Conservation (phyloP, 768 basidiomycete species). For the Trametes elegans region DNA sequence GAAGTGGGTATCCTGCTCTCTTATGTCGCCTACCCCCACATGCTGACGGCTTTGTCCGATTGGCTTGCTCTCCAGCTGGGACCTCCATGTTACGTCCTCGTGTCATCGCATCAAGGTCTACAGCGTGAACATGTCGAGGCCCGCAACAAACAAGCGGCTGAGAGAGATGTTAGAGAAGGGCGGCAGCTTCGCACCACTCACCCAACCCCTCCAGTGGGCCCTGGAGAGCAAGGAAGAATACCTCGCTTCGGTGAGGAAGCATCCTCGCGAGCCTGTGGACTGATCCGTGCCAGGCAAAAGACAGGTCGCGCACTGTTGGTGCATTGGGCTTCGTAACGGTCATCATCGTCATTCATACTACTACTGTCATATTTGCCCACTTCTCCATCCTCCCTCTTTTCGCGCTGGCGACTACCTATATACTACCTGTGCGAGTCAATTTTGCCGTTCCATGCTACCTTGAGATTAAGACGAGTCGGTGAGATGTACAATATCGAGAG, state of each 20-base stretch:
- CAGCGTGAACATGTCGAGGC: conserved; percentile 45
- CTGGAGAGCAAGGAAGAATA: conserved; percentile 27
- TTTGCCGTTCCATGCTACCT: conserved; percentile 2
- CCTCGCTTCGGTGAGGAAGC: conserved; percentile 18
- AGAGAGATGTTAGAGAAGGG: conserved; percentile 39
- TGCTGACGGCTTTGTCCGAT: neutral
- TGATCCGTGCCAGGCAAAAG: too few relatives aligned
- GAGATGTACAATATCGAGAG: conserved; percentile 14
- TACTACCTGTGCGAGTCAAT: neutral
- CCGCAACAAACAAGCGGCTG: conserved; percentile 43
- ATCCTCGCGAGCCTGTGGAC: conserved; percentile 22
- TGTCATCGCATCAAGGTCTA: conserved; percentile 54
- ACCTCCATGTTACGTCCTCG: conserved; percentile 52
- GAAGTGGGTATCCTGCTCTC: conserved; percentile 39
- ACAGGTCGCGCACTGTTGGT: neutral
- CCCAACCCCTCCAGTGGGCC: conserved; percentile 36
- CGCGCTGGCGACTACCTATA: neutral
- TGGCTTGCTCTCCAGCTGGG: conserved; percentile 37
- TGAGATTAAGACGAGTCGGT: neutral
- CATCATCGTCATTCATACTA: neutral
- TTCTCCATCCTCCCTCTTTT: neutral
- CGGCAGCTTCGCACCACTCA: conserved; percentile 40
- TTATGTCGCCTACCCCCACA: neutral
- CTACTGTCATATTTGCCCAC: neutral
- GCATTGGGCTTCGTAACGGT: neutral